Percentiles rank a stretch among this genome's conserved stretches.
Conservation (phyloP, 371 early-diverging fungal genomes). For the Haplosporangium sp. region DNA sequence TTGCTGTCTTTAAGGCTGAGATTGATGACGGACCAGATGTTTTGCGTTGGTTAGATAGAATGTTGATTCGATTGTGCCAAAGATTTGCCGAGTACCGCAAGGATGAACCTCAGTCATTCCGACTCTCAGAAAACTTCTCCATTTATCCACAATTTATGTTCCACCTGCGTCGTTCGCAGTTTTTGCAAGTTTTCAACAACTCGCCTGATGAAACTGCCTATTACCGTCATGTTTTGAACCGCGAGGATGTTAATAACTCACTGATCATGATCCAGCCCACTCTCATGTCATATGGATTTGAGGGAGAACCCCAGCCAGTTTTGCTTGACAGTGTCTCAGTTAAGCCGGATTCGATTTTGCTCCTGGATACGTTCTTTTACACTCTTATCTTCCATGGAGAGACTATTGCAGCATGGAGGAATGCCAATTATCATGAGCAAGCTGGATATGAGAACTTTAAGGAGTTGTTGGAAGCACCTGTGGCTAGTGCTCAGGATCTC, state of each 20-base stretch:
- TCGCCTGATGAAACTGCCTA: constrained; percentile 99
- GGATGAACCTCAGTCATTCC: constrained; percentile 95
- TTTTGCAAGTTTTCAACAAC: constrained; percentile 99
- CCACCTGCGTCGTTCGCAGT: constrained; percentile 97
- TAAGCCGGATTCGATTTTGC: constrained; percentile 94
- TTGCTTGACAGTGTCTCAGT: constrained; percentile 97
- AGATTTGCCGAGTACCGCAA: constrained; percentile 97
- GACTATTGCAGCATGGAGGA: constrained; percentile 93
- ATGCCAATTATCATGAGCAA: constrained; percentile 92
- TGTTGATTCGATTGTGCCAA: constrained; percentile 98
- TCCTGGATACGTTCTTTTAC: constrained; percentile 99
- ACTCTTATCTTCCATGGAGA: constrained; percentile 97
- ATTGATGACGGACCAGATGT: constrained; percentile 99
- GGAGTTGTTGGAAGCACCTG: constrained; percentile 91
- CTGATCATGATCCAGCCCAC: constrained; percentile 99
- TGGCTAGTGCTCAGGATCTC: constrained; percentile 91
- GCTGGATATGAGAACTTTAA: constrained; percentile 96
- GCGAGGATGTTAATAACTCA: constrained; percentile 95
- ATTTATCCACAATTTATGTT: constrained; percentile 99
- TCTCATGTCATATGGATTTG: constrained; percentile 93
- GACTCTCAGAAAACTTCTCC: constrained; percentile 92
- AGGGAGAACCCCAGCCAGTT: constrained; percentile 93
- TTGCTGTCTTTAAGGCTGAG: constrained; percentile 97
- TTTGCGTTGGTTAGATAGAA: constrained; percentile 98
- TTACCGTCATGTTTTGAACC: constrained; percentile 94